Evolutionary conservation across 768 basidiomycete genomes (phyloP), one percentile per base, ranked within the genome.

Genomic region (Leccinum barrowsii): DNA sequence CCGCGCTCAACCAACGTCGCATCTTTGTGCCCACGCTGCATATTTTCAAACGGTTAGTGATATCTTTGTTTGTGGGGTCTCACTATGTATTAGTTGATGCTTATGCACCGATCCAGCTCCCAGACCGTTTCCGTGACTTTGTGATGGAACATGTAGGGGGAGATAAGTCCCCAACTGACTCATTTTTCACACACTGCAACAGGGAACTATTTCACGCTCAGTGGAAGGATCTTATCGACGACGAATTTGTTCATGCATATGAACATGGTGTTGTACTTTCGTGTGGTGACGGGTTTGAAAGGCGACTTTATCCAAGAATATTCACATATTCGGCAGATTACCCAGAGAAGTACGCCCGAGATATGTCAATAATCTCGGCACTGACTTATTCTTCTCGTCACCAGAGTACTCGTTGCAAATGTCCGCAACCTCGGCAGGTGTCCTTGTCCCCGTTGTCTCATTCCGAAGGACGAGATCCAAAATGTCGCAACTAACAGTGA

Each of bases 21-120:
- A 60, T 13, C 42, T 55, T 13, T 54, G 65, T 47, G 21, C 55
- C 15, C 62, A 63, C 24, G 47, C 55, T 1, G 58, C 62, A 0
- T 67, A 65, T 53, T 53, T 67, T 7, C 57, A 40, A 35, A 56
- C 19, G 37, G 56, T 48, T 10, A 53, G 42, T 52, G 22, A 22
- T 52, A 19, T 47, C n/a, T 30, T 28, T 10, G 13, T 30, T 28
- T 10, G 13, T 17, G 12, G 4, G 7, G 28, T 30, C 12, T 30
- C 30, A 32, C n/a, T 46, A 28, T 11, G 10, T 17, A 12, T 12
- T 30, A 4, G 30, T 32, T 30, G 3, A 34, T 0, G 19, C 10
- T 5, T 5, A 7, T 22, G 46, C 19, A 47, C n/a, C 0, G 26
- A 7, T 26, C 26, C 46, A 47, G 46, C 7, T 47, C 0, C 46